phyloP scores from a whole-genome alignment of 202 grass and related monocot genomes.

The Sporobolus alterniflorus region DNA sequence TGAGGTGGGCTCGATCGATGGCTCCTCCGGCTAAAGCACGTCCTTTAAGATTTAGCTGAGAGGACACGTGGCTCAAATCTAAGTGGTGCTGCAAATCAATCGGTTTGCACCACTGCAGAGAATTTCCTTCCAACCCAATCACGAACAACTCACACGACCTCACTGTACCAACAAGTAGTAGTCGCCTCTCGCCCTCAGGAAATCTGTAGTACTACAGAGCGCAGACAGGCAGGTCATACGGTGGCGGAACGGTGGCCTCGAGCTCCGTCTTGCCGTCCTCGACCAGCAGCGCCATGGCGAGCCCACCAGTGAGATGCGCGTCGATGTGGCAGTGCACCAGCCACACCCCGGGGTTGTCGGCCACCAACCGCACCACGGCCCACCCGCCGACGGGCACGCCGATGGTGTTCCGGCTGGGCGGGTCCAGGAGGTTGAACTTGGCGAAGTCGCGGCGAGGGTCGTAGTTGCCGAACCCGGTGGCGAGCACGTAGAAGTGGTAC shows the following conservation, averaged over 20 bases:
- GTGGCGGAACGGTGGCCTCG: conserved; percentile 62
- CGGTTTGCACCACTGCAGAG: too few species aligned
- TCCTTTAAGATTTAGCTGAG: too few species aligned
- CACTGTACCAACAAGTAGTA: neutral
- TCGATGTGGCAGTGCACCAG: conserved; percentile 94
- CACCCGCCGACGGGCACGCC: conserved; percentile 90
- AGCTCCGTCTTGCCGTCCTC: conserved; percentile 72
- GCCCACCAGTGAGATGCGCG: conserved; percentile 64
- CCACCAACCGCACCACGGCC: conserved; percentile 82
- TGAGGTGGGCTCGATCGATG: too few species aligned
- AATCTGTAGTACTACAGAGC: conserved; percentile 13
- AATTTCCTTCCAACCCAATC: too few species aligned
- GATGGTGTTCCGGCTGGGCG: conserved; percentile 83
- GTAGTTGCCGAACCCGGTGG: conserved; percentile 84
- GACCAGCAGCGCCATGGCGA: conserved; percentile 87
- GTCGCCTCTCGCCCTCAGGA: neutral
- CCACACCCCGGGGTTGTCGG: conserved; percentile 94
- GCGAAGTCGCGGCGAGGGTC: conserved; percentile 53
- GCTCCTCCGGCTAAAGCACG: too few species aligned
- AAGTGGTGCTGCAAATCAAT: too few species aligned
- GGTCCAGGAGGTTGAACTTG: conserved; percentile 86
- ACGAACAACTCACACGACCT: neutral
- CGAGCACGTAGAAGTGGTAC: conserved; percentile 93
- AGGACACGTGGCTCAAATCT: too few species aligned
- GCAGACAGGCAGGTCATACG: conserved; percentile 73